These are phyloP conservation scores for Diplogelasinospora grovesii DNA, from an alignment of 495 filamentous ascomycete species.

Conservation along the genomic window DNA sequence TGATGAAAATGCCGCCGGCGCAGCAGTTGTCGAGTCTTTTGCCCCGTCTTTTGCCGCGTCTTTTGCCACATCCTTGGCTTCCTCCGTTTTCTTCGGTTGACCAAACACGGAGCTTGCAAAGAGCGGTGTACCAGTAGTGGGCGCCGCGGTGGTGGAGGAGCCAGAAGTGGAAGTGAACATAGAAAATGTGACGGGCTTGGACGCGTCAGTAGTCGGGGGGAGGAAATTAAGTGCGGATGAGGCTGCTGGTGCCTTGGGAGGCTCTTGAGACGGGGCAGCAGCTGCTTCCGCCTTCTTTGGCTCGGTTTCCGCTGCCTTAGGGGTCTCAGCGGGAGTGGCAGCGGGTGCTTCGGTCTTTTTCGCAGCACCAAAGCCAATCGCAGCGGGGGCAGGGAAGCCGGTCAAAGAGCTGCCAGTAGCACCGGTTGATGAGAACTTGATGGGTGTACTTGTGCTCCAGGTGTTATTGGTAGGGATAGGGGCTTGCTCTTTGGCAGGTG, in stretches of 20 bases:
- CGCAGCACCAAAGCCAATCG: constrained; percentile 17
- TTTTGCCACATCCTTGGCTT: too few species aligned
- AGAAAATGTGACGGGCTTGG: too few species aligned
- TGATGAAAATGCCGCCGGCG: constrained; percentile 10
- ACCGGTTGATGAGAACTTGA: constrained; percentile 30
- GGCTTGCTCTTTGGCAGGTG: constrained; percentile 28
- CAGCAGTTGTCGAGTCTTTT: constrained; percentile 7
- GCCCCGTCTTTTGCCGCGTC: too few species aligned
- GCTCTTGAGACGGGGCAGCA: constrained; percentile 5
- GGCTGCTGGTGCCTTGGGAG: constrained; percentile 8
- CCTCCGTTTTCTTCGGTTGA: constrained; percentile 15
- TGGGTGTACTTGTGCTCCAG: constrained; percentile 34
- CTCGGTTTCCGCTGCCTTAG: too few species aligned
- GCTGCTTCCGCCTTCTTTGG: constrained; percentile 18
- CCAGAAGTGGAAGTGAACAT: too few species aligned
- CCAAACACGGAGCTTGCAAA: constrained; percentile 14
- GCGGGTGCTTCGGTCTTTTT: constrained; percentile 16
- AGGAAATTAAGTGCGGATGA: constrained; percentile 11
- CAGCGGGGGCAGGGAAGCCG: constrained; percentile 23
- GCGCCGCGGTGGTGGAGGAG: too few species aligned
- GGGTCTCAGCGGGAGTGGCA: constrained; percentile 2
- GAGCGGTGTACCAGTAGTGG: constrained; percentile 8
- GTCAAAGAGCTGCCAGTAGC: constrained; percentile 23
- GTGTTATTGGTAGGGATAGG: constrained; percentile 40
- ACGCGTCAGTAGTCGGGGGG: constrained; percentile 13